phyloP scores from a whole-genome alignment of 768 basidiomycete genomes.

The Galerina sulciceps region DNA sequence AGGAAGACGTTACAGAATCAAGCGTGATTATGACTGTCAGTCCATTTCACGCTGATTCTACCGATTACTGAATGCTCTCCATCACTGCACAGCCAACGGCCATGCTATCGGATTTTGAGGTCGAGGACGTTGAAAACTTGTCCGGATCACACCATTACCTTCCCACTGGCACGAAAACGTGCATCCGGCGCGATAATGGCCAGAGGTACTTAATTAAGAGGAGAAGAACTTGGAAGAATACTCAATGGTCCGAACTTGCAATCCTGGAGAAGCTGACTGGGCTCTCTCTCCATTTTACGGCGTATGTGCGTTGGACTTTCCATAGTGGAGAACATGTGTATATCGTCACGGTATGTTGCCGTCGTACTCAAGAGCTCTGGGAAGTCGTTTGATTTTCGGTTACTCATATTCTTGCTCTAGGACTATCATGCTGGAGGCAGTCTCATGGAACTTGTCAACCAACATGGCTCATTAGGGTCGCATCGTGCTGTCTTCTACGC shows the following conservation, averaged over 20 bases:
- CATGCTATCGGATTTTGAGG: conserved; percentile 38
- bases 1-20: conserved; percentile 29
- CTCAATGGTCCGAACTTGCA: conserved; percentile 33
- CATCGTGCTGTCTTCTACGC: conserved; percentile 46
- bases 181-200: conserved; percentile 33
- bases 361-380: conserved; percentile 30
- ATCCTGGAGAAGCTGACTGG: conserved; percentile 40
- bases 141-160: conserved; percentile 11
- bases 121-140: conserved; percentile 21
- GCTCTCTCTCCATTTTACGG: conserved; percentile 40
- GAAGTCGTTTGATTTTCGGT: background rate
- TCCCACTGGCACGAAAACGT: conserved; percentile 8
- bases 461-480: conserved; percentile 36
- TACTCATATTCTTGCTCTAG: conserved; percentile 11
- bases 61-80: background rate
- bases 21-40: conserved; percentile 22
- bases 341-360: conserved; percentile 30
- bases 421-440: conserved; percentile 20
- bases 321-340: conserved; percentile 41
- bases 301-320: conserved; percentile 43
- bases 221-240: conserved; percentile 23
- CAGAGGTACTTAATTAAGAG: conserved; percentile 33
- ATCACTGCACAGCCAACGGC: conserved; percentile 19
- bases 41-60: background rate
- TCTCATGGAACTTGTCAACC: conserved; percentile 33